Evolutionary conservation across 1,284 basidiomycete genomes (phyloP), one percentile per base, ranked within the genome.

Genomic region (Tremellales sp.): DNA sequence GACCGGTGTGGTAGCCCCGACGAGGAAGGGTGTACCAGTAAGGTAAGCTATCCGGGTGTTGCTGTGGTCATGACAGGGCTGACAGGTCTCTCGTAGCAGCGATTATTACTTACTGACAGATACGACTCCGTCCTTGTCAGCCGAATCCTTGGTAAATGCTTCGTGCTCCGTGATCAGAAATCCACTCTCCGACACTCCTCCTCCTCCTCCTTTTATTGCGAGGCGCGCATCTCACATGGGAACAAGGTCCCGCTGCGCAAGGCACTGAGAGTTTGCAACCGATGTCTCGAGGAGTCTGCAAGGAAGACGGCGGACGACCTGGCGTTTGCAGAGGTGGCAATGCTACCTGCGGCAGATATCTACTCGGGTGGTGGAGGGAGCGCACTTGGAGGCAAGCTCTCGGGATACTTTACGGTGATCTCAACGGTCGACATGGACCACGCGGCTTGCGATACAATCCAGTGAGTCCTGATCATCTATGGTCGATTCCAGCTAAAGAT

Each of bases 301-400:
- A 42, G 24, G 28, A 32, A 28, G n/a, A 27, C 5, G n/a, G 26
- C 19, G n/a, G 46, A 38, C 6, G 32, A 45, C n/a, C 10, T 36
- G 9, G 31, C 43, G 1, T 50, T 41, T 19, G 12, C 33, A 1
- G 24, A 38, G 5, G 43, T n/a, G 6, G 38, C 45, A 14, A 47
- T 48, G 13, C 47, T 58, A 1, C 43, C 50, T 4, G 50, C 55
- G 0, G 48, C 47, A 2, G 66, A 66, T 35, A 52, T 58, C 35
- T 68, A 64, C 42, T 61, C 63, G 18, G 66, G 66, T 3, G 64
- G 55, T 7, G 66, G 64, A 1, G 66, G 66, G 0, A 42, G 50
- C 7, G 46, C 61, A 2, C 28, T 54, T 4, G 58, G 58, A 7
- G 57, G 56, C 0, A 12, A 41, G 4, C n/a, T n/a, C n/a, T 10